Evolutionary conservation across 164 flowering plant species (phyloP).

Genomic region (Nymphaea colorata): DNA sequence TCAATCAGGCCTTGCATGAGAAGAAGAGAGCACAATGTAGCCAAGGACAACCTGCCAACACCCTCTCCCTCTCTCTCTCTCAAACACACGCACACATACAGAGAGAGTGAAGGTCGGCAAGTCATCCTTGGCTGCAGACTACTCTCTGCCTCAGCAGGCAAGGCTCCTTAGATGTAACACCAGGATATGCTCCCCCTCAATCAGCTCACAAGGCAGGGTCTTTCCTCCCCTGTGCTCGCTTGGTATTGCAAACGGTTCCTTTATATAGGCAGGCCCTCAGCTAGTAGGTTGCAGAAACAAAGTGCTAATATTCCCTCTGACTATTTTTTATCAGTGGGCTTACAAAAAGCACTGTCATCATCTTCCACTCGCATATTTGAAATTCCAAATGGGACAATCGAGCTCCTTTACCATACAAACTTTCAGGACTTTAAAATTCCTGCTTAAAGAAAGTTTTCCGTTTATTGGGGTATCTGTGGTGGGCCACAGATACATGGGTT

Average conservation of each 20-base stretch:
- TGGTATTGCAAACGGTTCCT: neutral
- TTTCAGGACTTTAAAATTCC: neutral
- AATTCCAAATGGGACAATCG: neutral
- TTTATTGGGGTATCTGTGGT: neutral
- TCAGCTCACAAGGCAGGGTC: neutral
- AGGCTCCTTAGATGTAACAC: slow-evolving; percentile 10
- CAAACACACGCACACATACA: slow-evolving; percentile 1
- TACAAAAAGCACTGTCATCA: neutral
- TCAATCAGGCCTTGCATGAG: slow-evolving; percentile 23
- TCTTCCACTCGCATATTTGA: neutral
- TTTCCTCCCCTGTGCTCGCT: neutral
- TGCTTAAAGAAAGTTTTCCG: neutral
- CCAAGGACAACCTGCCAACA: slow-evolving; percentile 35
- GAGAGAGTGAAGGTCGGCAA: slow-evolving; percentile 16
- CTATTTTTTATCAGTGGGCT: neutral
- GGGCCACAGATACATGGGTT: neutral
- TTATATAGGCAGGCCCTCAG: neutral
- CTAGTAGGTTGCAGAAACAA: neutral
- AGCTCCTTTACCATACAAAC: neutral
- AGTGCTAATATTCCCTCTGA: neutral
- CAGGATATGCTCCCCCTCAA: neutral
- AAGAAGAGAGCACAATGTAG: slow-evolving; percentile 34
- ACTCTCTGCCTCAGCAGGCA: slow-evolving; percentile 25
- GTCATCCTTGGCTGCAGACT: slow-evolving; percentile 38
- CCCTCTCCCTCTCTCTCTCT: slow-evolving; percentile 1